phyloP scores from a whole-genome alignment of 768 basidiomycete genomes.

The Mycena vitilis region DNA sequence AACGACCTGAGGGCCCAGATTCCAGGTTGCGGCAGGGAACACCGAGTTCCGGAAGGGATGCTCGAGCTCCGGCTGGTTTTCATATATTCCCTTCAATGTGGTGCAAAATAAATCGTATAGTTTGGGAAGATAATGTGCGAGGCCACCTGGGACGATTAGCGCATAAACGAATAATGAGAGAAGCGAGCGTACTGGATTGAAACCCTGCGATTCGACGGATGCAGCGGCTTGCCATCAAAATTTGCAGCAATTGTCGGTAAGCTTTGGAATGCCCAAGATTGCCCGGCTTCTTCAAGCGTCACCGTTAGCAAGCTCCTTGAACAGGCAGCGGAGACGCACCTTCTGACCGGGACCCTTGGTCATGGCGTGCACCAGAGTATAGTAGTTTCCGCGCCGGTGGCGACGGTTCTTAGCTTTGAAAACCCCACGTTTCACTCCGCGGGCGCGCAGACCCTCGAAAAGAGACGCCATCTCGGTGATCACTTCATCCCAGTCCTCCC shows the following conservation, averaged over 20 bases:
- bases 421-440: background rate
- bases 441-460: background rate
- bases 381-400: background rate
- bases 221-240: background rate
- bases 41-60: background rate
- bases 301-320: background rate
- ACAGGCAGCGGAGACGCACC: background rate
- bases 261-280: background rate
- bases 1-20: conserved; percentile 10
- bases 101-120: background rate
- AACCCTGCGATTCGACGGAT: background rate
- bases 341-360: background rate
- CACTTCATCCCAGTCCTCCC: background rate
- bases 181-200: background rate
- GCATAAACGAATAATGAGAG: too few relatives aligned
- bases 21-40: conserved; percentile 1
- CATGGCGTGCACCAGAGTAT: background rate
- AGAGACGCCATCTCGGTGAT: background rate
- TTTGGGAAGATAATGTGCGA: background rate
- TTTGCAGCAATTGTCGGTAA: background rate
- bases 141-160: background rate
- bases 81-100: background rate
- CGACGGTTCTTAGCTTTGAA: background rate
- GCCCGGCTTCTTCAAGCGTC: background rate
- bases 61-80: background rate